Evolutionary conservation across 78 protist genomes (phyloP), one percentile per base, ranked within the genome.

Genomic region (Creolimax fragrantissima): DNA sequence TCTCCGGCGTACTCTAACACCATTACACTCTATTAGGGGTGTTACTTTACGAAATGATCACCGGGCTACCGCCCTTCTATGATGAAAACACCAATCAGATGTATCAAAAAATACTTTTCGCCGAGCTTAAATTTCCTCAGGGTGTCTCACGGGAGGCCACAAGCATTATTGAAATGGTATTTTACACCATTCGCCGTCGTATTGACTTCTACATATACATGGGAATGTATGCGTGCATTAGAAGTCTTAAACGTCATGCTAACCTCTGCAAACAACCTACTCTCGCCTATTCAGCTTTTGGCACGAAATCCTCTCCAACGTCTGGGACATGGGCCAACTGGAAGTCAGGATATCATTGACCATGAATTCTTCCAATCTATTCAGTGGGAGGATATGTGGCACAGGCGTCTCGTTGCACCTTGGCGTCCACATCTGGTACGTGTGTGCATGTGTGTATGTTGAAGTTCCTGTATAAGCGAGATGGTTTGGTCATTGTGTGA

Each of bases 61-160:
- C 90, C 4, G 97, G 97, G 4, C 36, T 93, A 4, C 97, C 97
- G 45, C 97, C 97, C 11, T 97, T 96, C 92, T 95, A 95, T 95
- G 42, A 91, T 6, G 45, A 66, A 37, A 89, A 97, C 93, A 47
- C 86, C 3, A 90, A 92, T 41, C 11, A 83, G 81, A 97, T 97
- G 98, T 97, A 97, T 94, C 90, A 83, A 32, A 93, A 90, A 84
- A 95, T 95, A 84, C 66, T 95, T 17, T 3, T 17, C 35, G 42
- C 32, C 7, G 88, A 93, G 35, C 90, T 95, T 35, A 41, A 17
- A 39, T 90, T 90, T 3, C 74, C 58, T 5, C 11, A 88, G 5
- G 74, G 6, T 11, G n/a, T 41, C 6, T 81, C 92, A 17, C 7
- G 67, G 24, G 11, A 4, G 24, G 92, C 89, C 5, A 81, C 32